Conservation (phyloP, 2,329 filamentous ascomycete species). For the Diaporthe capsici region DNA sequence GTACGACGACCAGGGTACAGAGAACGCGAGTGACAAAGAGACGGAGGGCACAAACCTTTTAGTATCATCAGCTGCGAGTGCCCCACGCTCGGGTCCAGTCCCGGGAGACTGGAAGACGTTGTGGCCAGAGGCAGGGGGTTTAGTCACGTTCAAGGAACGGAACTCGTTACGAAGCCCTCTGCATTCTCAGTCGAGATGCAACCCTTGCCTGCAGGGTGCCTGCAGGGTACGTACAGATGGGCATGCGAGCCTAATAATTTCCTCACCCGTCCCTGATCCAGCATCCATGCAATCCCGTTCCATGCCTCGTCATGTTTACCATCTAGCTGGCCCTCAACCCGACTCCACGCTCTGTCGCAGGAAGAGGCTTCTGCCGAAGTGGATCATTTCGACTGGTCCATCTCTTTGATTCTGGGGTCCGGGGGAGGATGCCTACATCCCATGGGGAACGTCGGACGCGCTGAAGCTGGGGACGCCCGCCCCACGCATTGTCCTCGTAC, state of each 20-base stretch:
- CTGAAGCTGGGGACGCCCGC: conserved; percentile 1
- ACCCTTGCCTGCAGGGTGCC: conserved; percentile 21
- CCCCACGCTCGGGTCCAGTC: conserved; percentile 28
- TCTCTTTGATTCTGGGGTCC: conserved; percentile 26
- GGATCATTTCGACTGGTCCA: conserved; percentile 14
- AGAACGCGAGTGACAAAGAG: background rate
- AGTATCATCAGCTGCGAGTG: conserved; percentile 16
- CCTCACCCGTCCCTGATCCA: background rate
- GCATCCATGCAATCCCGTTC: conserved; percentile 20
- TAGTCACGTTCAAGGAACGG: conserved; percentile 10
- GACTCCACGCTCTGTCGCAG: background rate
- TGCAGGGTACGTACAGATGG: background rate
- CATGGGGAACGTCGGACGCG: conserved; percentile 21
- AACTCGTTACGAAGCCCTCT: conserved; percentile 16
- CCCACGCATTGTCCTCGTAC: background rate
- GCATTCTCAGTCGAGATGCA: conserved; percentile 19
- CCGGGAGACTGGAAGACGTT: conserved; percentile 17
- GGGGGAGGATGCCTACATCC: conserved; percentile 17
- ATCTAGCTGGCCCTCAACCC: background rate
- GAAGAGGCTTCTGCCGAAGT: conserved; percentile 11
- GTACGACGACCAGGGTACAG: conserved; percentile 18
- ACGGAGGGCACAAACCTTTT: conserved; percentile 17
- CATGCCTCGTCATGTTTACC: background rate
- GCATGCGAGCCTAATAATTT: background rate
- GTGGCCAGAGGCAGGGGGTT: conserved; percentile 2